Percentiles rank a stretch among this genome's conserved stretches.
Conservation (phyloP, 495 filamentous ascomycete genomes). For the Hyaloscypha variabilis region DNA sequence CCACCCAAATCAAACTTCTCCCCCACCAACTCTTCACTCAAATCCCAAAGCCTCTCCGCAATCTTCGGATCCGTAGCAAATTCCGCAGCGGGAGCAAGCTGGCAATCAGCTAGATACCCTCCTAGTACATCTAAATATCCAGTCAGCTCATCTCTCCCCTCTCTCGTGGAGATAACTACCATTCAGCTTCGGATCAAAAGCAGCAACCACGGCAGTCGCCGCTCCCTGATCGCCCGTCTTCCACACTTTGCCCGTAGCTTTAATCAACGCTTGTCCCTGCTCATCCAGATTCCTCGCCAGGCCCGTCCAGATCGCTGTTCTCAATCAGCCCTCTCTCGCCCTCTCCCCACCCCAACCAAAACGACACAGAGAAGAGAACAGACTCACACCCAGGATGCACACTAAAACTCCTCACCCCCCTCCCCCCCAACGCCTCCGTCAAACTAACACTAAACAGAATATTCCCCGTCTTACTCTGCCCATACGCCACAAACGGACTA, state of each 20-base stretch:
- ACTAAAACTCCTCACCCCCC: constrained; percentile 5
- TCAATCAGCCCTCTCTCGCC: neutral
- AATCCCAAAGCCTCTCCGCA: neutral
- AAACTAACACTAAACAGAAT: constrained; percentile 57
- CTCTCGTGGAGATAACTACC: neutral
- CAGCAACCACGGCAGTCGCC: constrained; percentile 60
- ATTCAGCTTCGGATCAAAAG: constrained; percentile 52
- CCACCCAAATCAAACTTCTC: neutral
- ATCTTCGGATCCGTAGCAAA: neutral
- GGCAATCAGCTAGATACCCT: neutral
- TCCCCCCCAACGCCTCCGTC: constrained; percentile 37
- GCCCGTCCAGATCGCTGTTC: constrained; percentile 20
- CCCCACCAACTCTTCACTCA: constrained; percentile 4
- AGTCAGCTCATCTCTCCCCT: neutral
- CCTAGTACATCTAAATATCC: neutral
- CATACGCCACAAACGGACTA: constrained; percentile 55
- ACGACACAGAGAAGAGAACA: constrained; percentile 15
- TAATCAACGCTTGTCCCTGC: constrained; percentile 22
- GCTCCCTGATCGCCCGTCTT: constrained; percentile 55
- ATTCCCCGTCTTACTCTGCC: constrained; percentile 63
- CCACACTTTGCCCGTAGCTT: constrained; percentile 41
- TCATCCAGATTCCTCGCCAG: constrained; percentile 17
- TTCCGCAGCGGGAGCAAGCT: neutral
- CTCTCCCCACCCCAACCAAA: neutral
- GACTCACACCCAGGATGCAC: constrained; percentile 22